These are phyloP conservation scores for Nigrospora osmanthi DNA, from an alignment of 2,329 filamentous ascomycete species.

Conservation along the genomic window DNA sequence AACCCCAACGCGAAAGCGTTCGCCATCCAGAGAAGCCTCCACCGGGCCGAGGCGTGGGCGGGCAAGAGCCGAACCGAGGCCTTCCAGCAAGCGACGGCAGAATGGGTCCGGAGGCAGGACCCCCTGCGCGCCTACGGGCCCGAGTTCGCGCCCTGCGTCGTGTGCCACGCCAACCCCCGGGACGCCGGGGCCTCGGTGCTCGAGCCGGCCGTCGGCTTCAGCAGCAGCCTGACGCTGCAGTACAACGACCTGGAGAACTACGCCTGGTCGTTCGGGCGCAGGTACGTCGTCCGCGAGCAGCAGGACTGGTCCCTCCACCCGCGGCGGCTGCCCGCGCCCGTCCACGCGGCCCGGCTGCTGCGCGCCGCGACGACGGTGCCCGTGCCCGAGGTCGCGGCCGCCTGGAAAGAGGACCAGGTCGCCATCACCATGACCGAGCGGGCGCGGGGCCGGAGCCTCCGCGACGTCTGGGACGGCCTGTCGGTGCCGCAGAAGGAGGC, in stretches of 20 bases:
- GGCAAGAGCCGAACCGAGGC: not conserved
- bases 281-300: conserved; percentile 14
- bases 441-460: conserved; percentile 11
- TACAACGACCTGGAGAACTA: conserved; percentile 16
- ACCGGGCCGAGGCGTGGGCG: not conserved
- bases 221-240: conserved; percentile 12
- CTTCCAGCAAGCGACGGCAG: not conserved
- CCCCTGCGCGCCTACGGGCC: not conserved
- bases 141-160: not conserved
- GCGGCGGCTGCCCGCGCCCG: conserved; percentile 9
- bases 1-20: not conserved
- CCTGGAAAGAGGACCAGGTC: conserved; percentile 18
- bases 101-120: not conserved
- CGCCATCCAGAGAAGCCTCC: not conserved
- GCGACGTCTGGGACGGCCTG: conserved; percentile 17
- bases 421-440: conserved; percentile 16
- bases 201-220: conserved; percentile 6
- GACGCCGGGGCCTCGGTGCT: conserved; percentile 15
- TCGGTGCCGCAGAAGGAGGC: conserved; percentile 3
- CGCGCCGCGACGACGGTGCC: conserved; percentile 9
- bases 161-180: not conserved
- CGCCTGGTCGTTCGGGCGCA: conserved; percentile 16
- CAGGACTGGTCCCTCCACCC: conserved; percentile 8
- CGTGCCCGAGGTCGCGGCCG: conserved; percentile 12
- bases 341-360: conserved; percentile 9